phyloP scores from a whole-genome alignment of 192 early-diverging fungal species.

The Diversispora epigaea region DNA sequence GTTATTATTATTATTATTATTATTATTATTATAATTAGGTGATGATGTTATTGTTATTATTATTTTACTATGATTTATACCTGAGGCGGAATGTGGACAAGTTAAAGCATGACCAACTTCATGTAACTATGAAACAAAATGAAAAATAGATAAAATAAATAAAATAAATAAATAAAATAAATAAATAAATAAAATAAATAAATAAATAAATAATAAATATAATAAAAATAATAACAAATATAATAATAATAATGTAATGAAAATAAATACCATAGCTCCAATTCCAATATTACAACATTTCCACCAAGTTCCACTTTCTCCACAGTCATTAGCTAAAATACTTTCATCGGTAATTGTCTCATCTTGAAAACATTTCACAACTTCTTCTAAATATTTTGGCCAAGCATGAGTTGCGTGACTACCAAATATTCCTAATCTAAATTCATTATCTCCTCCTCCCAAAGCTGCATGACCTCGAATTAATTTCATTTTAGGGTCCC shows the following conservation, averaged over 20 bases:
- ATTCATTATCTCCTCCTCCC: constrained; percentile 55
- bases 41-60: no score
- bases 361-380: constrained; percentile 56
- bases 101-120: constrained; percentile 68
- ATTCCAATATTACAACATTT: constrained; percentile 66
- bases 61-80: constrained; percentile 24
- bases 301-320: constrained; percentile 61
- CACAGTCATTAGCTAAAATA: constrained; percentile 58
- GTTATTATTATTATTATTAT: no score
- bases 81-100: constrained; percentile 56
- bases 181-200: background rate
- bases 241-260: background rate
- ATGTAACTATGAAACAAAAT: constrained; percentile 43
- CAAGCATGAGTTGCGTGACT: constrained; percentile 65
- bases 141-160: background rate
- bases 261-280: constrained; percentile 56
- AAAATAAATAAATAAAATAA: background rate
- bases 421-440: constrained; percentile 66
- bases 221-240: background rate
- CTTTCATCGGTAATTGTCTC: constrained; percentile 56
- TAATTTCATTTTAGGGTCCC: constrained; percentile 50
- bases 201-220: background rate
- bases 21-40: no score
- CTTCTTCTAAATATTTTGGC: constrained; percentile 61
- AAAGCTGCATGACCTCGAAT: constrained; percentile 65